Evolutionary conservation across 2,329 filamentous ascomycete species (phyloP).

Genomic region (Xylaria sp.): DNA sequence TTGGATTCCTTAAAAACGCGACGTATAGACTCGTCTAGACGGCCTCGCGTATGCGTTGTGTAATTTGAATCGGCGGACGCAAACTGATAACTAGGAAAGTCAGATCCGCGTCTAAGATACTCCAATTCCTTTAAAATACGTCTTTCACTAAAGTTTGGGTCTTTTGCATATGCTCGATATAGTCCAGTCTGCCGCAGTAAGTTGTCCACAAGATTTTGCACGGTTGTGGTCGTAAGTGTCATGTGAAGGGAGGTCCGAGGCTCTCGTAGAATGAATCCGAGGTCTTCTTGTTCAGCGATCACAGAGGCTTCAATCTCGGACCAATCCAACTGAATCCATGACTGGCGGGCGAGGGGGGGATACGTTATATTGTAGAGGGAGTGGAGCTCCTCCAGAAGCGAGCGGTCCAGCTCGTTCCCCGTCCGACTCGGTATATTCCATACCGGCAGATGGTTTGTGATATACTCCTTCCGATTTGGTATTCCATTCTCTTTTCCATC

Average conservation of each 20-base stretch:
- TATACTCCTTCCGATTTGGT: not conserved
- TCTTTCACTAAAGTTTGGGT: not conserved
- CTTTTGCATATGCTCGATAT: slow-evolving; percentile 14
- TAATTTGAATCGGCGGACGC: slow-evolving; percentile 24
- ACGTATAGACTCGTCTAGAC: slow-evolving; percentile 37
- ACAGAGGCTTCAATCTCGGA: slow-evolving; percentile 36
- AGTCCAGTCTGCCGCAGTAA: slow-evolving; percentile 20
- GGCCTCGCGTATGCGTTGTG: slow-evolving; percentile 23
- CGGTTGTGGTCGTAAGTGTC: slow-evolving; percentile 21
- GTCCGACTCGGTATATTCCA: not conserved
- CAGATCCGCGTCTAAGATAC: slow-evolving; percentile 12
- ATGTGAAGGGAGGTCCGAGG: slow-evolving; percentile 29
- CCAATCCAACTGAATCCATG: slow-evolving; percentile 39
- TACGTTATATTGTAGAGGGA: slow-evolving; percentile 28
- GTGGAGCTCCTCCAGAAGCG: slow-evolving; percentile 34
- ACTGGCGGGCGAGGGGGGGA: slow-evolving; percentile 21
- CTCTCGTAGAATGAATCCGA: slow-evolving; percentile 26
- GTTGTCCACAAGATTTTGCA: slow-evolving; percentile 31
- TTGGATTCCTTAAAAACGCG: slow-evolving; percentile 36
- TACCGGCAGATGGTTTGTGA: not conserved
- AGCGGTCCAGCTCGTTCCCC: not conserved
- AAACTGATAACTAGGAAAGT: slow-evolving; percentile 36
- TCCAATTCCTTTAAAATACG: slow-evolving; percentile 30
- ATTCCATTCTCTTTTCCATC: not conserved
- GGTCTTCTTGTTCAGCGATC: slow-evolving; percentile 33